Evolutionary conservation across 495 filamentous ascomycete species (phyloP).

Genomic region (Achaetomiella virescens): DNA sequence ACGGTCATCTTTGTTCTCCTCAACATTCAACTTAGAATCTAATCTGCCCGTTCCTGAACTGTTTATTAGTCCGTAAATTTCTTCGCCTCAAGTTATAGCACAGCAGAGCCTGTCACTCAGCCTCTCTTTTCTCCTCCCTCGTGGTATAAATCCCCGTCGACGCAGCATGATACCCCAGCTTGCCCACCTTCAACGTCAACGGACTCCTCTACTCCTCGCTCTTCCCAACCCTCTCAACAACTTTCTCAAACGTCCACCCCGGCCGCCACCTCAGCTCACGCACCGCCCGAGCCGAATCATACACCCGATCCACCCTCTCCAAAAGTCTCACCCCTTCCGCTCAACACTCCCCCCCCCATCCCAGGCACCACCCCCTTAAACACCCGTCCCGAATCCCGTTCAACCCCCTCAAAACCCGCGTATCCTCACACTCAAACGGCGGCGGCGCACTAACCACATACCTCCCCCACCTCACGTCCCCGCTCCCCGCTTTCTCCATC

Average conservation of each 20-base stretch:
- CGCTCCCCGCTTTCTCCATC: conserved; percentile 4
- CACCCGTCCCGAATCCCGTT: conserved; percentile 9
- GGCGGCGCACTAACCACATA: conserved; percentile 25
- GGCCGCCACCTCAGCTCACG: conserved; percentile 25
- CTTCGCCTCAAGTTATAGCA: too few species aligned
- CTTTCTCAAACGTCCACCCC: conserved; percentile 23
- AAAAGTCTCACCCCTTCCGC: conserved; percentile 19
- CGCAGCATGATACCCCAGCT: conserved; percentile 26
- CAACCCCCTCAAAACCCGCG: conserved; percentile 3
- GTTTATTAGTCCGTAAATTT: too few species aligned
- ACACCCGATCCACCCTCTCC: conserved; percentile 26
- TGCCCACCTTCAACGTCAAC: conserved; percentile 20
- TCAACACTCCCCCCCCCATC: conserved; percentile 14
- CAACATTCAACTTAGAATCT: too few species aligned
- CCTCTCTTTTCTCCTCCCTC: too few species aligned
- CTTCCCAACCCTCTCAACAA: conserved; percentile 14
- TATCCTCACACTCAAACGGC: conserved; percentile 12
- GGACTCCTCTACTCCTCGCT: conserved; percentile 26
- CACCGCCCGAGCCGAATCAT: conserved; percentile 23
- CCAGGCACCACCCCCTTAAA: conserved; percentile 3
- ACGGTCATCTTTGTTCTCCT: too few species aligned
- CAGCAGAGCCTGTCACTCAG: too few species aligned
- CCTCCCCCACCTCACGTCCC: conserved; percentile 10
- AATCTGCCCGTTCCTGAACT: too few species aligned
- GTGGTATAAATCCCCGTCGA: conserved; percentile 26